Conservation (phyloP, 1,139 yeast species). For the Suhomyces maxii region DNA sequence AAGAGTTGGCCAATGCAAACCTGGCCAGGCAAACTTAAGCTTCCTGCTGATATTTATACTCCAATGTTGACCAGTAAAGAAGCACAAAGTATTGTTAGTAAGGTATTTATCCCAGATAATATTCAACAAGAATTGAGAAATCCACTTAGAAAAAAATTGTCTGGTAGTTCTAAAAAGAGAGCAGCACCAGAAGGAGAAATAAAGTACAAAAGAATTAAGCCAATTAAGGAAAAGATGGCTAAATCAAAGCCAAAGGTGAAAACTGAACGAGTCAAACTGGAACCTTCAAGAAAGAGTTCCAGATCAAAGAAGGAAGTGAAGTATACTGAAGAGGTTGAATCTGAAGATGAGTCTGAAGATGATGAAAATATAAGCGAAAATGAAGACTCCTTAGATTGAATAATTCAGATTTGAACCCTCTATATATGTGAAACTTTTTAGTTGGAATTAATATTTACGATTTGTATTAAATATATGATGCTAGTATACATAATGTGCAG, state of each 20-base stretch:
- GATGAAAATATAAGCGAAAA: constrained; percentile 1
- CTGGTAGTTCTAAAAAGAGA: constrained; percentile 16
- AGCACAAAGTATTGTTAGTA: constrained; percentile 46
- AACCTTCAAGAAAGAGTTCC: constrained; percentile 44
- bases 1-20: constrained; percentile 72
- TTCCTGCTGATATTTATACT: constrained; percentile 65
- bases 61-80: constrained; percentile 51
- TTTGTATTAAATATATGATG: too few relatives aligned
- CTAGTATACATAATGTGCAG: too few relatives aligned
- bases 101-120: constrained; percentile 50
- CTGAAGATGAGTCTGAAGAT: constrained; percentile 1
- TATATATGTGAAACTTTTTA: too few relatives aligned
- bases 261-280: neutral
- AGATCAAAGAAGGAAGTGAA: constrained; percentile 39
- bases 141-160: constrained; percentile 26
- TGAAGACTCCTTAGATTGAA: neutral
- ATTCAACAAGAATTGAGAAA: constrained; percentile 31
- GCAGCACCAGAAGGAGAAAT: constrained; percentile 4
- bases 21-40: constrained; percentile 76
- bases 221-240: constrained; percentile 3
- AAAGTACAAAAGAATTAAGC: constrained; percentile 7
- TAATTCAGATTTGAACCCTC: neutral
- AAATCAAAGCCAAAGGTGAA: neutral
- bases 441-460: too few relatives aligned
- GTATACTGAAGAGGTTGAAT: constrained; percentile 33